These are phyloP conservation scores for Isatis tinctoria DNA, from an alignment of 345 rosid genomes.

Conservation along the genomic window DNA sequence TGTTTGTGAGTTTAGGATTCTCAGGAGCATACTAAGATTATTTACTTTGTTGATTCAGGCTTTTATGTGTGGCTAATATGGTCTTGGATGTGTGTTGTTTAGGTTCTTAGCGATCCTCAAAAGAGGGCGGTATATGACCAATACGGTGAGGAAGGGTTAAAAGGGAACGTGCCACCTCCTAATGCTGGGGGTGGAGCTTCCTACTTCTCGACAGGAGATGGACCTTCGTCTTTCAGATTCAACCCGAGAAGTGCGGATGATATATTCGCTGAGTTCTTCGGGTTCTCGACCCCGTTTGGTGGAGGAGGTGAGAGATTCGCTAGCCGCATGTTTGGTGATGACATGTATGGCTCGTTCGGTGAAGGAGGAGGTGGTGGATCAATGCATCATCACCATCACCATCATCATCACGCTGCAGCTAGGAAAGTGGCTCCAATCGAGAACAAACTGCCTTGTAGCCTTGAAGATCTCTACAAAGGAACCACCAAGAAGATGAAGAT, in stretches of 20 bases:
- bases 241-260: slow-evolving; percentile 65
- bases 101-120: slow-evolving; percentile 84
- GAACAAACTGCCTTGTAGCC: slow-evolving; percentile 50
- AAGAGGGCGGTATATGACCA: slow-evolving; percentile 73
- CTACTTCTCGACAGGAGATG: slow-evolving; percentile 71
- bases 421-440: slow-evolving; percentile 51
- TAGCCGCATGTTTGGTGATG: slow-evolving; percentile 62
- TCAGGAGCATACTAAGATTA: neutral
- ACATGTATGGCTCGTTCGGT: slow-evolving; percentile 47
- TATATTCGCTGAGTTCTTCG: slow-evolving; percentile 72
- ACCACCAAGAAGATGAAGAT: slow-evolving; percentile 66
- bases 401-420: slow-evolving; percentile 30
- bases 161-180: slow-evolving; percentile 74
- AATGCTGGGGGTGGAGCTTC: slow-evolving; percentile 53
- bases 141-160: slow-evolving; percentile 74
- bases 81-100: slow-evolving; percentile 9
- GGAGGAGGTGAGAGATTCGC: slow-evolving; percentile 38
- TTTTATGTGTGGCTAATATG: neutral
- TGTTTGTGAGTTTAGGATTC: neutral
- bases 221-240: slow-evolving; percentile 57
- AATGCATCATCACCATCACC: slow-evolving; percentile 34
- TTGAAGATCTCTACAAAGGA: slow-evolving; percentile 60
- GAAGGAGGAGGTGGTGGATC: slow-evolving; percentile 45
- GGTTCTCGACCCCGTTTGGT: slow-evolving; percentile 55
- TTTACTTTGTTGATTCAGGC: neutral